Conservation (phyloP, 352 stramenopile species). For the Phytophthora pini region DNA sequence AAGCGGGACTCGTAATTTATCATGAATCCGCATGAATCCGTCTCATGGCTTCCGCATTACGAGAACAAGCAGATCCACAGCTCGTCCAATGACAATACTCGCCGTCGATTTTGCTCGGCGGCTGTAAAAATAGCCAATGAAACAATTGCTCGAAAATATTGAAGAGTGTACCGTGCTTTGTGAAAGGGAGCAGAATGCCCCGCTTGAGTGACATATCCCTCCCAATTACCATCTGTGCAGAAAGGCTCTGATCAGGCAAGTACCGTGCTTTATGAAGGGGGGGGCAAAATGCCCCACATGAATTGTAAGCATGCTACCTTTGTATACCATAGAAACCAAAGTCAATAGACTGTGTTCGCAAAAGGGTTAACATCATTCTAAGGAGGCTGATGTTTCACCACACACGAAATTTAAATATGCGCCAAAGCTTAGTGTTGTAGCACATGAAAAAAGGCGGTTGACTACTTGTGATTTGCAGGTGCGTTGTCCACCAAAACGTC, state of each 20-base stretch:
- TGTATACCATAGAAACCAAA: background rate
- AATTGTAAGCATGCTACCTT: background rate
- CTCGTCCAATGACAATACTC: background rate
- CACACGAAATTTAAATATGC: no score
- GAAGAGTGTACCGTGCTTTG: background rate
- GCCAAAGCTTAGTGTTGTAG: no score
- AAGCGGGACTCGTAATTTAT: slow-evolving; percentile 1
- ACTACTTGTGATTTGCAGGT: no score
- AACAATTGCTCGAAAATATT: background rate
- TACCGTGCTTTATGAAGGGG: slow-evolving; percentile 1
- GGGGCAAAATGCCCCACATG: background rate
- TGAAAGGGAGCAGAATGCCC: background rate
- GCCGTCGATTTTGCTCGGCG: background rate
- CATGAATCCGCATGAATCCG: background rate
- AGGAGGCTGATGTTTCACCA: no score
- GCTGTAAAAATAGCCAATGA: background rate
- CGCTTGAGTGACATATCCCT: background rate
- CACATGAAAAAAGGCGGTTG: no score
- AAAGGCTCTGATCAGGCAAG: background rate
- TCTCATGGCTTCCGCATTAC: background rate
- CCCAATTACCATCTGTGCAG: background rate
- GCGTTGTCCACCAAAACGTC: no score
- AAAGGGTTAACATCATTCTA: no score
- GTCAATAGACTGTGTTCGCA: no score
- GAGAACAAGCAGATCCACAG: background rate